phyloP scores from a whole-genome alignment of 2,329 filamentous ascomycete species.

The Ophidiomyces ophidiicola region DNA sequence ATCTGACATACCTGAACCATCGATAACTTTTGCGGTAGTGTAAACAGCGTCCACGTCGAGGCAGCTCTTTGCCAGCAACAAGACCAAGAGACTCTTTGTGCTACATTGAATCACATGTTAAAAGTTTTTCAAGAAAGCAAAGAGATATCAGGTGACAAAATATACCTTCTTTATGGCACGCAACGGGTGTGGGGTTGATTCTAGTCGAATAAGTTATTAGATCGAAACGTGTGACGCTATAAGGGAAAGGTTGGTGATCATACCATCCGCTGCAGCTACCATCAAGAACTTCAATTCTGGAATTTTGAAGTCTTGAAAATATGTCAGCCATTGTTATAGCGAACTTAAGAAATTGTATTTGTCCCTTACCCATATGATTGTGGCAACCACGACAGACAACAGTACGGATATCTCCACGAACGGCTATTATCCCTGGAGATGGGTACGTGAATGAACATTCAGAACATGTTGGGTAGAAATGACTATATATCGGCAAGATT shows the following conservation, averaged over 20 bases:
- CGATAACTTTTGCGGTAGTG: conserved; percentile 46
- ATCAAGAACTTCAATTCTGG: conserved; percentile 66
- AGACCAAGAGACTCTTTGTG: conserved; percentile 44
- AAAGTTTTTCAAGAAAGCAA: neutral
- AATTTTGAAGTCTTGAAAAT: conserved; percentile 50
- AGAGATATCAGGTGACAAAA: neutral
- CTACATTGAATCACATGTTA: conserved; percentile 18
- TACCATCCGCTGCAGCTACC: conserved; percentile 47
- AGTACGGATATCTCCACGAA: conserved; percentile 59
- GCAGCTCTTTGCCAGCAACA: conserved; percentile 42
- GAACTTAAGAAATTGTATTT: neutral
- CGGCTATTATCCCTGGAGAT: conserved; percentile 53
- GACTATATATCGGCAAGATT: neutral
- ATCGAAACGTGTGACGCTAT: neutral
- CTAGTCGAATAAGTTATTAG: neutral
- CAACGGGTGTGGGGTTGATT: neutral
- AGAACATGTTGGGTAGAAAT: conserved; percentile 65
- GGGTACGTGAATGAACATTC: conserved; percentile 59
- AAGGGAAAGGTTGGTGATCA: conserved; percentile 13
- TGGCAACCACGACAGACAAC: conserved; percentile 72
- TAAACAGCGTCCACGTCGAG: conserved; percentile 40
- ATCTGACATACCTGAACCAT: conserved; percentile 41
- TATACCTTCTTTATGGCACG: conserved; percentile 1
- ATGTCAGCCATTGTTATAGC: conserved; percentile 7
- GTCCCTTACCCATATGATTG: conserved; percentile 51